Conservation (phyloP, 2,329 filamentous ascomycete species). For the Fusarium subglutinans region DNA sequence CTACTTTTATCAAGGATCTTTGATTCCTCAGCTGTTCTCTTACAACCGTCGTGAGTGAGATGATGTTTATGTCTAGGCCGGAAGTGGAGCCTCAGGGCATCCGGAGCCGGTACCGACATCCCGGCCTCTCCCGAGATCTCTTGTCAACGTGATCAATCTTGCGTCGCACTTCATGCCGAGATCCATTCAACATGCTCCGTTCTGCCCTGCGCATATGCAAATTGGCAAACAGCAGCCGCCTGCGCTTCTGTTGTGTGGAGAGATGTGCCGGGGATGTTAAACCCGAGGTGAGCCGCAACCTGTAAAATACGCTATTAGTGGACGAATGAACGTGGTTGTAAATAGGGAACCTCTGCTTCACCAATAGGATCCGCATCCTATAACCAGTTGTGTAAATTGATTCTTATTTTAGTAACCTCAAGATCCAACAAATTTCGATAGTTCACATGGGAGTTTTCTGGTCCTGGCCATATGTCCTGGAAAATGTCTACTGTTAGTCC, state of each 20-base stretch:
- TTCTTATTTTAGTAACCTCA: not conserved
- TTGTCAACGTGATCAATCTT: conserved; percentile 23
- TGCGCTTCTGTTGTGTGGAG: not conserved
- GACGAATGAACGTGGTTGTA: not conserved
- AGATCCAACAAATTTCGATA: not conserved
- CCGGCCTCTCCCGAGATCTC: conserved; percentile 29
- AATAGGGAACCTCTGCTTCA: not conserved
- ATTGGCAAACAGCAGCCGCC: not conserved
- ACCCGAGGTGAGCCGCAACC: conserved; percentile 27
- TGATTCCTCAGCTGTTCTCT: not conserved
- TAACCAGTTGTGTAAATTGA: not conserved
- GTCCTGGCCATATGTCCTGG: not conserved
- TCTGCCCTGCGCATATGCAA: not conserved
- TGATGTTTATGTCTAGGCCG: not conserved
- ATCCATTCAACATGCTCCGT: not conserved
- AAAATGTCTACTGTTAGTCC: not conserved
- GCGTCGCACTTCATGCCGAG: conserved; percentile 19
- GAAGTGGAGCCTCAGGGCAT: conserved; percentile 11
- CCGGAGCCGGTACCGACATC: conserved; percentile 28
- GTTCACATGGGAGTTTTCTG: not conserved
- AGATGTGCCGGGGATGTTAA: not conserved
- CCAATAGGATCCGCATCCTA: not conserved
- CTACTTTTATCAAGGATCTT: not conserved
- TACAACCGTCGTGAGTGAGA: conserved; percentile 8
- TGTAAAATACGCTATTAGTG: not conserved